Evolutionary conservation across 78 protist species (phyloP).

Genomic region (Guillardia theta): DNA sequence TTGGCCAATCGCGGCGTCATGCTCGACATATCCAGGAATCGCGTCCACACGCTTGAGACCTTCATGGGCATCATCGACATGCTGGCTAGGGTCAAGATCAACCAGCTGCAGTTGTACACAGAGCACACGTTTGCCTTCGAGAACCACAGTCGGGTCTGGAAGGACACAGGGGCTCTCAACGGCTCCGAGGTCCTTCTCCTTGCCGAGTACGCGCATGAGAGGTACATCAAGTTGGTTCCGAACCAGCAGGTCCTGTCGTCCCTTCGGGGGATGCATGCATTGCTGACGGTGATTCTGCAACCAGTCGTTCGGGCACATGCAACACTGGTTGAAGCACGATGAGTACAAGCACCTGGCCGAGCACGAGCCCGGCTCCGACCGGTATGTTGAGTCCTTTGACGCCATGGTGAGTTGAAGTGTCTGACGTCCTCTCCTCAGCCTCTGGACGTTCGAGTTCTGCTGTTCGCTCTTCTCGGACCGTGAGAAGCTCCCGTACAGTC

Average conservation of each 20-base stretch:
- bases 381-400: no score
- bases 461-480: background rate
- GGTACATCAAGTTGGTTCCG: background rate
- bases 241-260: background rate
- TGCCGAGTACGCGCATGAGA: background rate
- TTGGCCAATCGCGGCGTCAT: no score
- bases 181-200: background rate
- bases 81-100: background rate
- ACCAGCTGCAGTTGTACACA: constrained; percentile 2
- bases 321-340: background rate
- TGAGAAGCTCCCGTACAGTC: background rate
- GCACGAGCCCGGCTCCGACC: background rate
- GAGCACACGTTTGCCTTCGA: constrained; percentile 15
- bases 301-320: constrained; percentile 28
- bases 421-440: background rate
- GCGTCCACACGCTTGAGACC: background rate
- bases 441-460: background rate
- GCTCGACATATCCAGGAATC: background rate
- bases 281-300: background rate
- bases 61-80: background rate
- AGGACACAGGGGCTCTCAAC: background rate
- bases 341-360: background rate
- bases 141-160: background rate
- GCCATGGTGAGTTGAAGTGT: no score
- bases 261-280: background rate